phyloP scores from a whole-genome alignment of 2,329 filamentous ascomycete species.

The Camptophora hylomeconis region DNA sequence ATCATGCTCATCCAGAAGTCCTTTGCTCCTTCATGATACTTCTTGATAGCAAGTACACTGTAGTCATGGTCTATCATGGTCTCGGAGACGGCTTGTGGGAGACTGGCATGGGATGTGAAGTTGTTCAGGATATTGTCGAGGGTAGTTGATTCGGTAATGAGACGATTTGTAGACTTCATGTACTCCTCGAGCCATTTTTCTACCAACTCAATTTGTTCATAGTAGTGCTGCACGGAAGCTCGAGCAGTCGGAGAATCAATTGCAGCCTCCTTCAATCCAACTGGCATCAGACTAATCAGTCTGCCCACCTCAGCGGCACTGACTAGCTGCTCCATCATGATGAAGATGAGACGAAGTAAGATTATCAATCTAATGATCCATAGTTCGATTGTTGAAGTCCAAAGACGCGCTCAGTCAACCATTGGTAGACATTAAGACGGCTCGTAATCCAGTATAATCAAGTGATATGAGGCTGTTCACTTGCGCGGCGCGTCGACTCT shows the following conservation, averaged over 20 bases:
- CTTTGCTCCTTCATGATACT: constrained; percentile 70
- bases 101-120: constrained; percentile 64
- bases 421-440: no score
- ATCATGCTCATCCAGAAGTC: constrained; percentile 78
- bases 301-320: constrained; percentile 24
- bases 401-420: no score
- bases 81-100: constrained; percentile 62
- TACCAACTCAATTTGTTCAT: constrained; percentile 79
- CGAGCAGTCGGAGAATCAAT: constrained; percentile 95
- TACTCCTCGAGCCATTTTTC: constrained; percentile 83
- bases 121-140: constrained; percentile 69
- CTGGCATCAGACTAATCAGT: constrained; percentile 45
- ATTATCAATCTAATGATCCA: no score
- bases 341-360: constrained; percentile 2
- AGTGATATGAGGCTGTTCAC: no score
- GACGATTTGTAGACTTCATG: constrained; percentile 47
- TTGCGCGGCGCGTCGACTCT: no score
- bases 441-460: no score
- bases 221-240: constrained; percentile 71
- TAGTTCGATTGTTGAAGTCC: no score
- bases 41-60: constrained; percentile 71
- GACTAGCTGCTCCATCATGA: background rate
- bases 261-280: constrained; percentile 83
- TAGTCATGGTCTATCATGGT: constrained; percentile 90
- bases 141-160: constrained; percentile 52